Conservation (phyloP, 305 asterid species). For the Fraxinus latifolia region DNA sequence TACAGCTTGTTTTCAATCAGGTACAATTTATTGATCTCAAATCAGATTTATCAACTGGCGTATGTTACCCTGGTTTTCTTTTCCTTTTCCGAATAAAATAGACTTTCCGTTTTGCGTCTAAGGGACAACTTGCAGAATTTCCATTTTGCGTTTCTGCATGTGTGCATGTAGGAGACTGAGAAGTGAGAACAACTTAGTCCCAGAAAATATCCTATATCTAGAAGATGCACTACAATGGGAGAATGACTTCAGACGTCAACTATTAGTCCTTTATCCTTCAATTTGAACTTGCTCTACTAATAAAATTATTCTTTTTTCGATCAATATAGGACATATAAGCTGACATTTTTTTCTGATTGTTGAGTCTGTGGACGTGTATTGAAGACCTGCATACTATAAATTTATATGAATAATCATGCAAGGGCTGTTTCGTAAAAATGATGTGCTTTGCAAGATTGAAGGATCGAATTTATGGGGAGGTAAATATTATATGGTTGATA, state of each 20-base stretch:
- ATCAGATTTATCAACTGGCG: neutral
- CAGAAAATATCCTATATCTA: neutral
- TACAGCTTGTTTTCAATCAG: neutral
- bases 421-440: neutral
- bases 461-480: neutral
- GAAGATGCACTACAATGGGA: neutral
- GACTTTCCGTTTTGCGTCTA: neutral
- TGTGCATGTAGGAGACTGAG: neutral
- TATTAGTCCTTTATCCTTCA: neutral
- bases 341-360: neutral
- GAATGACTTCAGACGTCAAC: neutral
- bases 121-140: neutral
- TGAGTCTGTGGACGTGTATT: neutral
- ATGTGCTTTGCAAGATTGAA: neutral
- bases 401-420: neutral
- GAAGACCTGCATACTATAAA: neutral
- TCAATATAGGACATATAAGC: neutral
- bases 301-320: neutral
- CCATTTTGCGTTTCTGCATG: neutral
- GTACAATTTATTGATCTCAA: neutral
- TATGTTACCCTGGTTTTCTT: neutral
- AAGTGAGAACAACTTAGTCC: neutral
- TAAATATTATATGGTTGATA: neutral
- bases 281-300: neutral
- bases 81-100: neutral